Conservation (phyloP, 2,329 filamentous ascomycete species). For the Microcyclosporella mali region DNA sequence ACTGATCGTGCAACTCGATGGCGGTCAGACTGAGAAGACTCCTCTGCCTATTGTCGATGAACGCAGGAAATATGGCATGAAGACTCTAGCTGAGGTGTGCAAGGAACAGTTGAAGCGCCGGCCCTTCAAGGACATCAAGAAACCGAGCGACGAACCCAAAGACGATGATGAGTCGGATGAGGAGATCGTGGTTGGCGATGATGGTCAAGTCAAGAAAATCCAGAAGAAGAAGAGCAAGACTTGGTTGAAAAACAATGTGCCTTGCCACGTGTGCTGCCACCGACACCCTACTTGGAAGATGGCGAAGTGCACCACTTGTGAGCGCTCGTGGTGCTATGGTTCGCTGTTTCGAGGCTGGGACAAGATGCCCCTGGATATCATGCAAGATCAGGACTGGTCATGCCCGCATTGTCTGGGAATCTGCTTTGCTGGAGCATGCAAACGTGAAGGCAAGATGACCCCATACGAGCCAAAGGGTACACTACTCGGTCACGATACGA, state of each 20-base stretch:
- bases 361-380: constrained; percentile 72
- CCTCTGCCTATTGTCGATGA: constrained; percentile 67
- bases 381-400: constrained; percentile 76
- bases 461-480: constrained; percentile 86
- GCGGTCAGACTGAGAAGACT: constrained; percentile 58
- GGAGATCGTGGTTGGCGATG: constrained; percentile 57
- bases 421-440: constrained; percentile 80
- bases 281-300: constrained; percentile 79
- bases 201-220: constrained; percentile 58
- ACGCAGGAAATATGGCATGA: constrained; percentile 60
- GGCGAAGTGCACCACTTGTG: constrained; percentile 71
- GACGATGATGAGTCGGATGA: constrained; percentile 45
- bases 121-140: constrained; percentile 76
- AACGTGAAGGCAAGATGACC: constrained; percentile 59
- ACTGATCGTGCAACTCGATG: constrained; percentile 68
- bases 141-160: constrained; percentile 42
- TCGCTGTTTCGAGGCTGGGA: constrained; percentile 87
- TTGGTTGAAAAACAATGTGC: constrained; percentile 44
- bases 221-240: constrained; percentile 53
- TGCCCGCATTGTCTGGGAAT: constrained; percentile 82
- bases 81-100: constrained; percentile 84
- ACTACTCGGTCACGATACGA: constrained; percentile 83
- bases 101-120: constrained; percentile 76
- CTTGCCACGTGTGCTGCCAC: constrained; percentile 78
- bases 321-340: constrained; percentile 83